Conservation (phyloP, 2,329 filamentous ascomycete species). For the Cladosporium halotolerans region DNA sequence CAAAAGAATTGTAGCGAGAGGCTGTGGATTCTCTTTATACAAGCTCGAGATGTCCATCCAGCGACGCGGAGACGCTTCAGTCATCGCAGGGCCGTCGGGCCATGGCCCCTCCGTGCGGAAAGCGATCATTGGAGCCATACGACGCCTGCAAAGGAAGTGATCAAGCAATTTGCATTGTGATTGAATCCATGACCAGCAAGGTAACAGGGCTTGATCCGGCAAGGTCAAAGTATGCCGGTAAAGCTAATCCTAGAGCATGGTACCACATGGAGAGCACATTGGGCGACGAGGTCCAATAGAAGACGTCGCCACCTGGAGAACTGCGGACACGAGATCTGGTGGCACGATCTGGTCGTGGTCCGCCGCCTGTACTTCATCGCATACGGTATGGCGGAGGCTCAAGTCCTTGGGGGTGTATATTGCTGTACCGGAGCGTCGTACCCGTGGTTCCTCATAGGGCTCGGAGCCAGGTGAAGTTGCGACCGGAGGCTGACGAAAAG, state of each 20-base stretch:
- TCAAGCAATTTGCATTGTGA: background rate
- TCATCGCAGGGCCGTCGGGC: conserved; percentile 8
- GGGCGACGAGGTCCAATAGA: too few species aligned
- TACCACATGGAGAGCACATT: too few species aligned
- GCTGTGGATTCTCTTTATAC: background rate
- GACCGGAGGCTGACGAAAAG: background rate
- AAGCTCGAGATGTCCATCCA: background rate
- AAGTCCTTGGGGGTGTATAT: conserved; percentile 1
- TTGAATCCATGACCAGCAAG: background rate
- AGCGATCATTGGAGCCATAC: background rate
- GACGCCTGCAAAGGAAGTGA: background rate
- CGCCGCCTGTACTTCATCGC: background rate
- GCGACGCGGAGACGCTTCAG: background rate
- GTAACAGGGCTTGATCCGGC: background rate
- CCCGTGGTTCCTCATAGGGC: conserved; percentile 1
- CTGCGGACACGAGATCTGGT: too few species aligned
- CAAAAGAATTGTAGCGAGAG: background rate
- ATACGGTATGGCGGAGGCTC: conserved; percentile 1
- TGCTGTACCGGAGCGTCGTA: conserved; percentile 2
- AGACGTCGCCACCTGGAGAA: too few species aligned
- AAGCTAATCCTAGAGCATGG: too few species aligned
- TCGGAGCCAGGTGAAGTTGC: conserved; percentile 1
- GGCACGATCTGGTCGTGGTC: conserved; percentile 1
- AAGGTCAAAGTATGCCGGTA: background rate
- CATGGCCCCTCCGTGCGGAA: conserved; percentile 8